These are phyloP conservation scores for Musa acuminata DNA, from an alignment of 176 grass and related monocot genomes.

Conservation along the genomic window DNA sequence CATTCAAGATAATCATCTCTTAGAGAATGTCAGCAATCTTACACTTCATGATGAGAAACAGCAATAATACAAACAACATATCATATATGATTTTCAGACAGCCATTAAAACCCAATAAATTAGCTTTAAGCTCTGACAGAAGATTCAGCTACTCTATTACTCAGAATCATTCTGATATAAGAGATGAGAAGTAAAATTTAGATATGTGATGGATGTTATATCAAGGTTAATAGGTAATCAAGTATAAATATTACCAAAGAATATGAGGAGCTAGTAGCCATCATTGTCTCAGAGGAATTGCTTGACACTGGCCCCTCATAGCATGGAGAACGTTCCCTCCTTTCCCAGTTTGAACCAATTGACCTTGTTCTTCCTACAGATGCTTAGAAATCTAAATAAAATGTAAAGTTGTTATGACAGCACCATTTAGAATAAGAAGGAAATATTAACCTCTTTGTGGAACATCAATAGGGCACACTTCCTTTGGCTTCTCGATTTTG, in stretches of 20 bases:
- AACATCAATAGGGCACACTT: constrained; percentile 63
- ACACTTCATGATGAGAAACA: too few relatives aligned
- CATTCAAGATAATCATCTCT: too few relatives aligned
- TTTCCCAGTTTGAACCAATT: constrained; percentile 56
- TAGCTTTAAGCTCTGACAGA: too few relatives aligned
- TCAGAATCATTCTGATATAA: too few relatives aligned
- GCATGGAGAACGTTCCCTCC: constrained; percentile 48
- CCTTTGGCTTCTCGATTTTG: constrained; percentile 65
- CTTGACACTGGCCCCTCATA: constrained; percentile 51
- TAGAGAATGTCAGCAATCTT: too few relatives aligned
- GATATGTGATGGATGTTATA: too few relatives aligned
- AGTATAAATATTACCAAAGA: constrained; percentile 43
- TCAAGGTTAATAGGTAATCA: constrained; percentile 8
- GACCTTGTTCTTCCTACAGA: constrained; percentile 58
- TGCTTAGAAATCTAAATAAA: constrained; percentile 24
- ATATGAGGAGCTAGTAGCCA: constrained; percentile 31
- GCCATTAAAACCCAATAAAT: too few relatives aligned
- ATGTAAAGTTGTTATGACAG: constrained; percentile 15
- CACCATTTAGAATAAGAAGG: constrained; percentile 12
- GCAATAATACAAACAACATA: too few relatives aligned
- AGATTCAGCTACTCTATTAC: too few relatives aligned
- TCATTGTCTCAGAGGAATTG: constrained; percentile 15
- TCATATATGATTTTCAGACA: too few relatives aligned
- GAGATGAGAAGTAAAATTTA: too few relatives aligned
- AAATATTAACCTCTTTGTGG: constrained; percentile 66